Conservation (phyloP, 2,329 filamentous ascomycete species). For the Botrytis cinerea region DNA sequence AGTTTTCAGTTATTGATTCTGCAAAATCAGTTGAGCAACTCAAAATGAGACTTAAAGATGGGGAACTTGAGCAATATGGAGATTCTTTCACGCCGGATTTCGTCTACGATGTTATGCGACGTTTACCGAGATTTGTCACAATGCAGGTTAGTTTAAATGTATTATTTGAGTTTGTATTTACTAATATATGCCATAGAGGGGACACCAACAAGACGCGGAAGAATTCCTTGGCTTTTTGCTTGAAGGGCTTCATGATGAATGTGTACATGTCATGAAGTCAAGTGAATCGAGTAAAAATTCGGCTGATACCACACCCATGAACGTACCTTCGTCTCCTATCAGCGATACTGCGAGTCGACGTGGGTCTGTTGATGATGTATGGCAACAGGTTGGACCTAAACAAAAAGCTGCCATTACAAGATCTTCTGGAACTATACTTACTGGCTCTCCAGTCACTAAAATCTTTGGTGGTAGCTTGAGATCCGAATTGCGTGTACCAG, state of each 20-base stretch:
- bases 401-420: constrained; percentile 85
- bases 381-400: constrained; percentile 92
- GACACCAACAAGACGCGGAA: constrained; percentile 96
- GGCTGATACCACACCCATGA: constrained; percentile 48
- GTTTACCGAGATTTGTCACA: constrained; percentile 82
- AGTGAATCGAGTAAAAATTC: constrained; percentile 42
- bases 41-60: constrained; percentile 71
- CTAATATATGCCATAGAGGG: constrained; percentile 58
- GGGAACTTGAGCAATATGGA: constrained; percentile 86
- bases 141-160: constrained; percentile 73
- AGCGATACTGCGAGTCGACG: constrained; percentile 45
- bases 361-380: constrained; percentile 60
- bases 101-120: constrained; percentile 89
- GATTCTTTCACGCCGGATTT: constrained; percentile 92
- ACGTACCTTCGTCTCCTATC: constrained; percentile 46
- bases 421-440: constrained; percentile 74
- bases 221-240: constrained; percentile 94
- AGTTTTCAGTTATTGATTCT: constrained; percentile 85
- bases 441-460: constrained; percentile 83
- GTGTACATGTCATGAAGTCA: constrained; percentile 68
- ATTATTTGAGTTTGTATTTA: background rate
- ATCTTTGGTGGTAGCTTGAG: constrained; percentile 92
- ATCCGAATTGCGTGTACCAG: constrained; percentile 84
- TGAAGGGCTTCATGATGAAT: constrained; percentile 92
- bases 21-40: constrained; percentile 73